phyloP scores from a whole-genome alignment of 129 eudicot genomes.

The Saussurea involucrata region DNA sequence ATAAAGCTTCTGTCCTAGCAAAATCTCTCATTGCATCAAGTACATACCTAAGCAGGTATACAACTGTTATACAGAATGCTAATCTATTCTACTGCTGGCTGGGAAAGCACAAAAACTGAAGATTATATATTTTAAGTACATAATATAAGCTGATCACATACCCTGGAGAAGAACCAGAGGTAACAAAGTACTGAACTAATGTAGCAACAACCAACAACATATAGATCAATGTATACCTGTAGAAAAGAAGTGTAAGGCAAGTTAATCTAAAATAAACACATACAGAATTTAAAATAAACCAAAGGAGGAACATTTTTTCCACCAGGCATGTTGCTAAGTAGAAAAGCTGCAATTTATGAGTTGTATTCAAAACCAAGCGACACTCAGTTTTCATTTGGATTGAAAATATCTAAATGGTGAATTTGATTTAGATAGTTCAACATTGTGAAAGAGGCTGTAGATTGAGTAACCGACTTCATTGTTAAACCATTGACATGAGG shows the following conservation, averaged over 20 bases:
- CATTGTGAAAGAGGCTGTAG: neutral
- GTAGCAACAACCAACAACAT: slow-evolving; percentile 64
- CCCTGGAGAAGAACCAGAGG: slow-evolving; percentile 97
- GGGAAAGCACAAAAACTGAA: neutral
- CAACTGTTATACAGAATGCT: slow-evolving; percentile 16
- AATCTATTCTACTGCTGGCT: neutral
- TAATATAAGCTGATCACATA: slow-evolving; percentile 22
- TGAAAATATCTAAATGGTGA: neutral
- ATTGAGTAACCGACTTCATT: neutral
- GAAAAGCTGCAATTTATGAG: neutral
- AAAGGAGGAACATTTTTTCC: neutral
- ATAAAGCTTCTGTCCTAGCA: slow-evolving; percentile 51
- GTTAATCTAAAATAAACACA: neutral
- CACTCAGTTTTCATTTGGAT: neutral
- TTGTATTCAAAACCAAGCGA: neutral
- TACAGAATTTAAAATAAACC: neutral
- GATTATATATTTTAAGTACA: neutral
- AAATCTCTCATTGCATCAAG: slow-evolving; percentile 78
- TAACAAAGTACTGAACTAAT: slow-evolving; percentile 73
- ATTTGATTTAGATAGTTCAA: neutral
- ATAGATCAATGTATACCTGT: slow-evolving; percentile 65
- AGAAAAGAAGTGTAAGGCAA: neutral
- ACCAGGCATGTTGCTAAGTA: neutral
- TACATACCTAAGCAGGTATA: slow-evolving; percentile 53
- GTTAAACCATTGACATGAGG: neutral